A percentile compares a stretch with the other conserved stretches of the same genome.
phyloP scores from a whole-genome alignment of 805 yeast species.

The Debaryomyces tyrocola region DNA sequence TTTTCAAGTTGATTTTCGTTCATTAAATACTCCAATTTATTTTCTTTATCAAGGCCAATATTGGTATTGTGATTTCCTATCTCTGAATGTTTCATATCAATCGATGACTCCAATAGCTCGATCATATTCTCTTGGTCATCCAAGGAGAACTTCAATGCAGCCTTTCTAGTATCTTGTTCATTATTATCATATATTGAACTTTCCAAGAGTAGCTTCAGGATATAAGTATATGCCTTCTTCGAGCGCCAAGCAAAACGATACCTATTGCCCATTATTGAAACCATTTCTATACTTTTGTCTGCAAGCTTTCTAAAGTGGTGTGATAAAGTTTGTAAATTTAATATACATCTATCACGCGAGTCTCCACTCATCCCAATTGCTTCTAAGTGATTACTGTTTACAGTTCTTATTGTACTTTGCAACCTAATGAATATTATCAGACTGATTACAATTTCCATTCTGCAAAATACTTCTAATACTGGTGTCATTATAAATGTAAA shows the following conservation, averaged over 20 bases:
- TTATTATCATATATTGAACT: background rate
- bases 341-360: background rate
- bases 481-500: constrained; percentile 1
- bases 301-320: background rate
- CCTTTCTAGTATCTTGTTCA: background rate
- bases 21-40: background rate
- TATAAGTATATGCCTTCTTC: background rate
- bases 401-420: background rate
- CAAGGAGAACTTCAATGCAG: background rate
- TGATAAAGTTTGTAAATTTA: background rate
- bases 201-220: background rate
- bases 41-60: background rate
- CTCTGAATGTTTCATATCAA: background rate
- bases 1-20: constrained; percentile 3
- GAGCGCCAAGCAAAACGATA: constrained; percentile 2
- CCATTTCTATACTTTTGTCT: background rate
- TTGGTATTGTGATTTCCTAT: background rate
- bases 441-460: background rate
- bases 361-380: background rate
- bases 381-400: background rate
- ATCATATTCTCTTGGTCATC: background rate
- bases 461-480: background rate
- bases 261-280: background rate
- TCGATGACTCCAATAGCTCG: background rate
- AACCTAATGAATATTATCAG: background rate